Conservation (phyloP, 345 rosid species). For the Camelina laxa region DNA sequence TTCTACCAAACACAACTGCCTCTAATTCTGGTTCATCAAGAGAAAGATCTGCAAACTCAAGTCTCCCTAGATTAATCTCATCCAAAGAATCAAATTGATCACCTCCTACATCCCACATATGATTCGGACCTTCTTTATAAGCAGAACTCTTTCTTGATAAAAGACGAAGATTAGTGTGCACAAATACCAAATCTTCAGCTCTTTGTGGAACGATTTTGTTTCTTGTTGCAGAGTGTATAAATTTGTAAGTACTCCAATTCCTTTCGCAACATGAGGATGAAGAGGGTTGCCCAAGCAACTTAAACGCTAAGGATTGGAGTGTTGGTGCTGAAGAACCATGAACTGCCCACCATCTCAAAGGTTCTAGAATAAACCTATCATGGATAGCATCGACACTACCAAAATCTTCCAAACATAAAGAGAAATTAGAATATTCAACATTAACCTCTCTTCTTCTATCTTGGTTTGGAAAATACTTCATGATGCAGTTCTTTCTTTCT, state of each 20-base stretch:
- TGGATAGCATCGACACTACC: not conserved
- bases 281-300: not conserved
- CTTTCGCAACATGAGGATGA: not conserved
- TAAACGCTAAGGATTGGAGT: not conserved
- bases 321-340: not conserved
- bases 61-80: too few species aligned
- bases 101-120: too few species aligned
- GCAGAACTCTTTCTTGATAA: too few species aligned
- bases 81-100: too few species aligned
- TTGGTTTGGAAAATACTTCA: not conserved
- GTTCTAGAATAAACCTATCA: not conserved
- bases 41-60: too few species aligned
- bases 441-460: slow-evolving; percentile 5
- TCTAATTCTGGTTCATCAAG: too few species aligned
- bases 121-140: too few species aligned
- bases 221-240: not conserved
- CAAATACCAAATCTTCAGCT: too few species aligned
- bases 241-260: not conserved
- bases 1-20: too few species aligned
- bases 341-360: slow-evolving; percentile 1
- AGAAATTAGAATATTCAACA: not conserved
- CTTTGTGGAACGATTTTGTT: too few species aligned
- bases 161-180: too few species aligned
- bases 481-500: slow-evolving; percentile 1
- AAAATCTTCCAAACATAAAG: slow-evolving; percentile 8